Conservation (phyloP, 2,329 filamentous ascomycete species). For the Apiospora phragmitis region DNA sequence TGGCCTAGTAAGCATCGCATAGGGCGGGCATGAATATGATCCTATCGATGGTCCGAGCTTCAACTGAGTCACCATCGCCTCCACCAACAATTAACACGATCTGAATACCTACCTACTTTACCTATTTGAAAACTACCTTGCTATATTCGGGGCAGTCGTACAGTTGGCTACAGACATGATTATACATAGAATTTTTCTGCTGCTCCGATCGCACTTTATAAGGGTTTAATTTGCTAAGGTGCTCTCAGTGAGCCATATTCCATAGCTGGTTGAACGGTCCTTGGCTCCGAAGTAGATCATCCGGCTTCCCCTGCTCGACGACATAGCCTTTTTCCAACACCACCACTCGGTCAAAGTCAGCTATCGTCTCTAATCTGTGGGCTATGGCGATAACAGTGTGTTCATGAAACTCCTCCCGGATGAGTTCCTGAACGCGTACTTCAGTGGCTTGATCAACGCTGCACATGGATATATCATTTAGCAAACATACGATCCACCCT, state of each 20-base stretch:
- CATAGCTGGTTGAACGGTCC: constrained; percentile 11
- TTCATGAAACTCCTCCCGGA: constrained; percentile 19
- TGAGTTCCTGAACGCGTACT: constrained; percentile 16
- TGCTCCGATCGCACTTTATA: background rate
- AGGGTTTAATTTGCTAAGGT: background rate
- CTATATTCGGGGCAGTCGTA: too few species aligned
- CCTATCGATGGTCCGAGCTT: background rate
- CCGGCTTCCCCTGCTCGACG: constrained; percentile 38
- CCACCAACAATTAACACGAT: too few species aligned
- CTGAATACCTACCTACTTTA: too few species aligned
- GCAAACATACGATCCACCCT: background rate
- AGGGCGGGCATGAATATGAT: background rate
- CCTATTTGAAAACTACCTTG: background rate
- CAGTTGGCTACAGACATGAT: too few species aligned
- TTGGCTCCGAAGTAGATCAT: constrained; percentile 11
- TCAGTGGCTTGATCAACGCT: constrained; percentile 22
- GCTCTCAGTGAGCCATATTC: background rate
- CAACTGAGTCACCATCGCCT: background rate
- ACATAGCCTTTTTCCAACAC: constrained; percentile 51
- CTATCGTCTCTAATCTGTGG: constrained; percentile 37
- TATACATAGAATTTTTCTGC: too few species aligned
- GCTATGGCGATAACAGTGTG: constrained; percentile 47
- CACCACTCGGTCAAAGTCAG: constrained; percentile 49
- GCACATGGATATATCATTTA: background rate
- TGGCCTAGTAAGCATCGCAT: background rate